Conservation (phyloP, 345 rosid species). For the Gossypioides kirkii region DNA sequence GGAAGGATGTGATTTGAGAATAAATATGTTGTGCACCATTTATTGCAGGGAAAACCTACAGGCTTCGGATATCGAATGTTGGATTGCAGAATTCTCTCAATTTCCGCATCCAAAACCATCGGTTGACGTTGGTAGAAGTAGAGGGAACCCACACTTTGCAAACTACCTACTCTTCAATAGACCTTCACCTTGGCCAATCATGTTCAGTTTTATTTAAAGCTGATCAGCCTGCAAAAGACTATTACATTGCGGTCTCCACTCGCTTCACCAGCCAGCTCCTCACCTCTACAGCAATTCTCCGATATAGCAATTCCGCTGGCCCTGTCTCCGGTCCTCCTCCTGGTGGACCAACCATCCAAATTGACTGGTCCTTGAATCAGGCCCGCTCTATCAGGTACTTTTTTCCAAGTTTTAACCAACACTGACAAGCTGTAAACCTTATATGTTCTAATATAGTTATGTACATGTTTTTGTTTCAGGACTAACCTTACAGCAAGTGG, state of each 20-base stretch:
- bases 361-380: conserved; percentile 91
- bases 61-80: conserved; percentile 90
- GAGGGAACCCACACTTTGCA: conserved; percentile 95
- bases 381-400: conserved; percentile 84
- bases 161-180: conserved; percentile 76
- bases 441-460: not conserved
- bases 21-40: not conserved
- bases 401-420: not conserved
- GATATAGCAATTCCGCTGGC: conserved; percentile 72
- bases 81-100: conserved; percentile 83
- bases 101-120: conserved; percentile 88
- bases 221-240: conserved; percentile 78
- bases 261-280: conserved; percentile 59
- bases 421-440: not conserved
- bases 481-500: conserved; percentile 96
- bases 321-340: conserved; percentile 75
- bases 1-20: not conserved
- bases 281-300: conserved; percentile 75
- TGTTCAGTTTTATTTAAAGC: conserved; percentile 84
- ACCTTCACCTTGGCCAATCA: conserved; percentile 87
- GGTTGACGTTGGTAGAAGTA: conserved; percentile 72
- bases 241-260: conserved; percentile 74
- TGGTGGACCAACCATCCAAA: conserved; percentile 81
- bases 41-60: conserved; percentile 74
- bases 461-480: conserved; percentile 35